phyloP scores from a whole-genome alignment of 208 protist species.

The Crithidia brevicula region DNA sequence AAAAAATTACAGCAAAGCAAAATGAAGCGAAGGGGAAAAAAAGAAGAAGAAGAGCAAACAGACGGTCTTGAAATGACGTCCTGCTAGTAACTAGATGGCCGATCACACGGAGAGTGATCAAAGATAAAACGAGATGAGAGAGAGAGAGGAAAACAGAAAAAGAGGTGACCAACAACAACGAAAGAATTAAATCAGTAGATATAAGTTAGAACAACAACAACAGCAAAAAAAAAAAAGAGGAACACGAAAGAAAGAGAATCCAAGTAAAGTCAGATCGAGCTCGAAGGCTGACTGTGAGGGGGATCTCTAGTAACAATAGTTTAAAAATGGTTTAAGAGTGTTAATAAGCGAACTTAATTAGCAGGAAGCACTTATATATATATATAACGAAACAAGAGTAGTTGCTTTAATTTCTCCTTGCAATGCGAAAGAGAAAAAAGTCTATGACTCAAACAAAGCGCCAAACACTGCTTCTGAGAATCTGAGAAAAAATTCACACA shows the following conservation, averaged over 20 bases:
- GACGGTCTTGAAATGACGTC: too few species aligned
- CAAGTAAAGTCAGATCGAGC: background rate
- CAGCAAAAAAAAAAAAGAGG: background rate
- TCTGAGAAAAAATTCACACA: background rate
- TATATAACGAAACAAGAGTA: slow-evolving; percentile 4
- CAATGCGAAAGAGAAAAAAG: background rate
- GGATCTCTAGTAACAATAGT: too few species aligned
- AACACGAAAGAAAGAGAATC: background rate
- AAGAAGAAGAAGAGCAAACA: slow-evolving; percentile 3
- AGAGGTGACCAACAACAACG: background rate
- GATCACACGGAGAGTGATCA: background rate
- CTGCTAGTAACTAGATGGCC: too few species aligned
- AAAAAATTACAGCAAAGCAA: slow-evolving; percentile 5
- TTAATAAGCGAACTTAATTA: too few species aligned
- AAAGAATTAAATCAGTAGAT: background rate
- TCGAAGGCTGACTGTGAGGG: background rate
- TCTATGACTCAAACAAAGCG: background rate
- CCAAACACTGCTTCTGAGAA: too few species aligned
- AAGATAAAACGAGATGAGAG: background rate
- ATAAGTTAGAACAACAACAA: background rate
- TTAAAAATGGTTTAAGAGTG: too few species aligned
- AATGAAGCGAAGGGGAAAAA: slow-evolving; percentile 9
- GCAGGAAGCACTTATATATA: background rate
- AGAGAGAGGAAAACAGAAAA: background rate
- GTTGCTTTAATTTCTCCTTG: background rate